Evolutionary conservation across 225 moss, liverwort and hornwort species (phyloP).

Genomic region (Sphagnum contortum): DNA sequence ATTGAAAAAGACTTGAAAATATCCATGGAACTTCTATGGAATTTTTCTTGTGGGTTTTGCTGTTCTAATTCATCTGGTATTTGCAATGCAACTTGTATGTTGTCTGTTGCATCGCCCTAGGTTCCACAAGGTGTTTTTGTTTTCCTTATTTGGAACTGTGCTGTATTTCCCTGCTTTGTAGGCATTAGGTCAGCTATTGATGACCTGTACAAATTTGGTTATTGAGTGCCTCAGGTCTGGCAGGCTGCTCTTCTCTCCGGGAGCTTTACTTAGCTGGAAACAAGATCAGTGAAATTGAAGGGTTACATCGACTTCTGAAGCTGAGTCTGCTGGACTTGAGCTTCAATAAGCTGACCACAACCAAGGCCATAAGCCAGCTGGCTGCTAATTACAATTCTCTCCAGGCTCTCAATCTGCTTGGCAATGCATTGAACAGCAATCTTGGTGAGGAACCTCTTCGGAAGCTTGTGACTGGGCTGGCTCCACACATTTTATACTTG

Average conservation of each 20-base stretch:
- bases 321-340: constrained; percentile 69
- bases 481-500: constrained; percentile 69
- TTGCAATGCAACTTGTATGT: no score
- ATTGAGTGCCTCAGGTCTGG: constrained; percentile 36
- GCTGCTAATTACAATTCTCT: constrained; percentile 89
- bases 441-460: constrained; percentile 74
- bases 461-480: constrained; percentile 56
- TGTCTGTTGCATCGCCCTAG: background rate
- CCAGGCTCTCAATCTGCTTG: constrained; percentile 70
- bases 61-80: no score
- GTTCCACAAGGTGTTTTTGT: no score
- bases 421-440: constrained; percentile 71
- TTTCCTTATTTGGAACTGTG: no score
- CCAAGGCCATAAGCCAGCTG: constrained; percentile 65
- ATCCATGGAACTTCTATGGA: no score
- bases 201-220: background rate
- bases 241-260: constrained; percentile 68
- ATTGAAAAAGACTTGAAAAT: background rate
- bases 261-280: constrained; percentile 76
- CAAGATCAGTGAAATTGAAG: constrained; percentile 92
- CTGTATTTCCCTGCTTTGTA: no score
- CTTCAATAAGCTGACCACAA: constrained; percentile 68
- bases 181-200: no score
- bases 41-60: no score
- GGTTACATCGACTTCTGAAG: constrained; percentile 74